Evolutionary conservation across 768 basidiomycete genomes (phyloP).

Genomic region (Mycena vulgaris): DNA sequence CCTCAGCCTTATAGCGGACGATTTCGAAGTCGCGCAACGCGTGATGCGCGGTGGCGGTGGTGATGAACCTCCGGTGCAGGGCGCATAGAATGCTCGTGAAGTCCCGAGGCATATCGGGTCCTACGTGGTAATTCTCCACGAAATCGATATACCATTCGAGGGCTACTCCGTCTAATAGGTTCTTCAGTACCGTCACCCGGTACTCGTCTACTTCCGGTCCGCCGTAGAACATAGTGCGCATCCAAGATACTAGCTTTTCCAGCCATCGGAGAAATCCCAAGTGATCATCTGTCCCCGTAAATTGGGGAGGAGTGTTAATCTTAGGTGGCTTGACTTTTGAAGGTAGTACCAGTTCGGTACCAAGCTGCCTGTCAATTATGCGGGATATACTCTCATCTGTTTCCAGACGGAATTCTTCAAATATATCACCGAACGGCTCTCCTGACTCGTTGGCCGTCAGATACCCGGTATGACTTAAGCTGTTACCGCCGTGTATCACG

Average conservation of each 20-base stretch:
- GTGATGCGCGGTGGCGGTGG: background rate
- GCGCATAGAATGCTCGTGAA: background rate
- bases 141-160: constrained; percentile 13
- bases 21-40: background rate
- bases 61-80: background rate
- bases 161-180: background rate
- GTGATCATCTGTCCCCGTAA: constrained; percentile 3
- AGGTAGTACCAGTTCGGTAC: background rate
- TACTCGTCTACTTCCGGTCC: background rate
- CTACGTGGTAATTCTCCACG: background rate
- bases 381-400: background rate
- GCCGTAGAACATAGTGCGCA: constrained; percentile 17
- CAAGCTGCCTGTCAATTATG: background rate
- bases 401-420: constrained; percentile 2
- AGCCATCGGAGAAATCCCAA: background rate
- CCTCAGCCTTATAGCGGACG: background rate
- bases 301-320: constrained; percentile 1
- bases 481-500: background rate
- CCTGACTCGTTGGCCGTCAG: background rate
- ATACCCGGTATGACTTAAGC: background rate
- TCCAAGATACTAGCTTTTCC: background rate
- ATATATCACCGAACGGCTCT: background rate
- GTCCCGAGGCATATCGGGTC: background rate
- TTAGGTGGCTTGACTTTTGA: background rate
- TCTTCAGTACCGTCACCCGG: constrained; percentile 2